phyloP scores from a whole-genome alignment of 176 grass and related monocot species.

The Oryza glaberrima region DNA sequence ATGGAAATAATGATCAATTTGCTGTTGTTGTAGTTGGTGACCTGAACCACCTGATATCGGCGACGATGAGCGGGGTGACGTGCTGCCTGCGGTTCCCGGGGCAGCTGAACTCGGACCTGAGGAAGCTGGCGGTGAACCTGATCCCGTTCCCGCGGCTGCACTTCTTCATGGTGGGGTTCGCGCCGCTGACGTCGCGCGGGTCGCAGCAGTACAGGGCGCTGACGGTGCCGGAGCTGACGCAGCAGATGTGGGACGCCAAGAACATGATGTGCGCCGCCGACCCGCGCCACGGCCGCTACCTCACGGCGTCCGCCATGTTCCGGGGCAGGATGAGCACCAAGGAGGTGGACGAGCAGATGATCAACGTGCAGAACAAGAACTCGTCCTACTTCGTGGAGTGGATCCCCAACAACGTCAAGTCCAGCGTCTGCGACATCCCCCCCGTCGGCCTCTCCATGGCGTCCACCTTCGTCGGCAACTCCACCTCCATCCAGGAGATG shows the following conservation, averaged over 20 bases:
- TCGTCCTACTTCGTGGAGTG: constrained; percentile 78
- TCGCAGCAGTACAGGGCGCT: constrained; percentile 83
- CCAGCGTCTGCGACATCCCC: constrained; percentile 78
- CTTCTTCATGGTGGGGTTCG: constrained; percentile 92
- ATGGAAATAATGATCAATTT: not conserved
- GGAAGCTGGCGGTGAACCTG: constrained; percentile 79
- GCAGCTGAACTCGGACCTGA: constrained; percentile 88
- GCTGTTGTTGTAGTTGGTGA: constrained; percentile 53
- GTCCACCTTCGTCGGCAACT: constrained; percentile 83
- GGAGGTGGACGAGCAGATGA: constrained; percentile 85
- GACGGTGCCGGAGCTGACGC: constrained; percentile 83
- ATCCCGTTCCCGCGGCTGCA: constrained; percentile 83
- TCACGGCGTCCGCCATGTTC: constrained; percentile 83
- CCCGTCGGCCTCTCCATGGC: constrained; percentile 63
- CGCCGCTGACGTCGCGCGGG: constrained; percentile 71
- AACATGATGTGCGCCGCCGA: constrained; percentile 98
- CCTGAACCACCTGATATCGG: constrained; percentile 88
- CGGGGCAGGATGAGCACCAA: constrained; percentile 77
- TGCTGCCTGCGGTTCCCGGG: constrained; percentile 91
- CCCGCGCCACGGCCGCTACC: constrained; percentile 80
- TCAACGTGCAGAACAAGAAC: constrained; percentile 84
- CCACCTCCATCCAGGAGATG: constrained; percentile 93
- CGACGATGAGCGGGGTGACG: constrained; percentile 88
- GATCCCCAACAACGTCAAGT: constrained; percentile 85
- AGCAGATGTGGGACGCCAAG: constrained; percentile 98